Conservation (phyloP, 2,329 filamentous ascomycete species). For the Malbranchea zuffiana region DNA sequence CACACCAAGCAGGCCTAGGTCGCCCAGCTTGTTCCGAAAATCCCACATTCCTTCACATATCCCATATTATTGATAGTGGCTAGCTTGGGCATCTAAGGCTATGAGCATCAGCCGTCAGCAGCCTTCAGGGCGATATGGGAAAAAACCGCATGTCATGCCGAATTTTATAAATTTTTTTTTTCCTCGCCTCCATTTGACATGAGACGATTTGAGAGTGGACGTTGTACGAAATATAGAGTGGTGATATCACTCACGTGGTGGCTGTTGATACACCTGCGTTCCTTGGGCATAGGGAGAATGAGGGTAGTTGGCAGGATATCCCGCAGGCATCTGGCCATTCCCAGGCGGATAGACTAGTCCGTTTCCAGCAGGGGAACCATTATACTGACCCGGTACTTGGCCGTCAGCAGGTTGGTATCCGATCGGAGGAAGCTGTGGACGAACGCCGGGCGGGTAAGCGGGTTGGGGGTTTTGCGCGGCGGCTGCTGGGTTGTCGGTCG, state of each 20-base stretch:
- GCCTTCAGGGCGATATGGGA: conserved; percentile 15
- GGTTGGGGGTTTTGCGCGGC: conserved; percentile 23
- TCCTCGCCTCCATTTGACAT: not conserved
- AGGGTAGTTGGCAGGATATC: conserved; percentile 38
- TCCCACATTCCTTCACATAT: conserved; percentile 1
- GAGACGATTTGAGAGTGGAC: conserved; percentile 12
- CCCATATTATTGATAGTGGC: conserved; percentile 19
- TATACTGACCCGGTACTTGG: conserved; percentile 51
- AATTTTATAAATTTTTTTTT: conserved; percentile 3
- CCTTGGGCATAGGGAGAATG: conserved; percentile 41
- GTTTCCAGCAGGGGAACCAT: conserved; percentile 43
- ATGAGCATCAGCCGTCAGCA: conserved; percentile 21
- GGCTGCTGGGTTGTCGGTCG: conserved; percentile 36
- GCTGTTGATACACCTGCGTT: conserved; percentile 38
- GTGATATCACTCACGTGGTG: conserved; percentile 32
- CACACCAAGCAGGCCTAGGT: not conserved
- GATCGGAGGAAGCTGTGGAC: conserved; percentile 63
- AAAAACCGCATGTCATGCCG: conserved; percentile 15
- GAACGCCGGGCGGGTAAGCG: conserved; percentile 40
- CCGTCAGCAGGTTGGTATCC: conserved; percentile 54
- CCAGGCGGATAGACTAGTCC: conserved; percentile 39
- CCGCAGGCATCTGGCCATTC: conserved; percentile 36
- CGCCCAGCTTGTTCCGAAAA: not conserved
- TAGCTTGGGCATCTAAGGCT: conserved; percentile 23
- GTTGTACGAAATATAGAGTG: conserved; percentile 14